Evolutionary conservation across 2,329 filamentous ascomycete genomes (phyloP), one percentile per base, ranked within the genome.

Genomic region (Ascocoryne sarcoides): DNA sequence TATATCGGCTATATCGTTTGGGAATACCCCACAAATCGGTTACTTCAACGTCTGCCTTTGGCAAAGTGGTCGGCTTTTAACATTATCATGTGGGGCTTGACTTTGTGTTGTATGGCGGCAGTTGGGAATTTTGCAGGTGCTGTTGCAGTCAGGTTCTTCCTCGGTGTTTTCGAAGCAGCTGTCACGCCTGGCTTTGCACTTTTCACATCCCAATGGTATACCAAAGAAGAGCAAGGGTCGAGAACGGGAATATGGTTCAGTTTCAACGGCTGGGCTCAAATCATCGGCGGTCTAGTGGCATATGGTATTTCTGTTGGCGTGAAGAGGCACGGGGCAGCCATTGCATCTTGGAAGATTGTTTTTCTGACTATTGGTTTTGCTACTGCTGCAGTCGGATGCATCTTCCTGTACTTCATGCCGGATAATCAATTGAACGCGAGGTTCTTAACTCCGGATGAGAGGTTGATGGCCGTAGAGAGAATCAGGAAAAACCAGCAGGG

Each of bases 131-230:
- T 76, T 51, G 62, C 66, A 0, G 74, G 78, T 1, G 74, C 77
- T 0, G 69, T 83, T 16, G 76, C 75, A 1, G 70, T 84, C 23
- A 72, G 82, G 0, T 79, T 84, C 56, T 75, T 84, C 50, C 67
- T 84, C 1, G 82, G 82, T 19, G 66, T 81, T 0, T 82, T 81
- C 40, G 82, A 86, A 56, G 67, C 77, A 0, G 76, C 79, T 0
- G 77, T 84, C 2, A 82, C 77, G 0, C 81, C 81, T 1, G 79
- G 79, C 0, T 84, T 84, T 50, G 73, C 76, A 0, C 65, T 85
- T 1, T 69, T 85, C 49, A 84, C 79, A 1, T 74, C 68, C 3
- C 77, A 83, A 61, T 85, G 80, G 80, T 86, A 84, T 51, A 84
- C 82, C 1, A 78, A 78, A 57, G 67, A 68, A 39, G 81, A 85